Base-by-base conservation (phyloP, 495 filamentous ascomycete species). In the Pyronema omphalodes region DNA sequence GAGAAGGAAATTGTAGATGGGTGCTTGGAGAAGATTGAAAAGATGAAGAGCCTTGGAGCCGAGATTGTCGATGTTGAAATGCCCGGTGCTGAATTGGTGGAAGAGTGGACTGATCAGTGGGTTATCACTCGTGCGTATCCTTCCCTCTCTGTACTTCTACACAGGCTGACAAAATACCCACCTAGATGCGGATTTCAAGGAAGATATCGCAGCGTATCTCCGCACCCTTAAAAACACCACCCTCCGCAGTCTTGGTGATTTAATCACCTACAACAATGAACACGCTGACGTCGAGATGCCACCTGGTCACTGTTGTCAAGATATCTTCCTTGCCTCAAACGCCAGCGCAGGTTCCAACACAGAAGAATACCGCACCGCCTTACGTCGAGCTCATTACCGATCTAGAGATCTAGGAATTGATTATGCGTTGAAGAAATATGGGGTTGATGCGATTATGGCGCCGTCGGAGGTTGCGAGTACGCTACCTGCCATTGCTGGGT, bases 391-490 rank as follows among this genome's bases (percentile, higher is more conserved):
- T 1, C 58, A 51, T 18, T 46, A 36, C 1, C 39, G 61, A 17
- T 57, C 51, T 34, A 57, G 62, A 15, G 40, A 40, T 9, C 48
- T 56, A 3, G 66, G 66, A 11, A 67, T 67, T 37, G 60, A 67
- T 33, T 62, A 58, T 9, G 57, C 60, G 0, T 50, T 67, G 12
- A 53, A 34, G 7, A 36, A 19, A 1, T 58, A 53, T 12, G 15
- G 33, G 19, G 55, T 58, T 17, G 55, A 58, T 54, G 56, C 47
- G n/a, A 33, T 59, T 11, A 43, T 59, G 7, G 34, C 47, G 9
- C 57, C 49, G 14, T 34, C 41, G 1, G 55, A 58, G 2, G 55
- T 49, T n/a, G 34, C 55, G 0, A 8, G 35, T 12, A 15, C 49
- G 9, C 33, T 59, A 39, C 40, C 40, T 3, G 57, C 47, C 1